A percentile compares a stretch with the other conserved stretches of the same genome.
These are phyloP conservation scores for Sutorius eximius DNA, from an alignment of 1,284 basidiomycete species.

Conservation along the genomic window DNA sequence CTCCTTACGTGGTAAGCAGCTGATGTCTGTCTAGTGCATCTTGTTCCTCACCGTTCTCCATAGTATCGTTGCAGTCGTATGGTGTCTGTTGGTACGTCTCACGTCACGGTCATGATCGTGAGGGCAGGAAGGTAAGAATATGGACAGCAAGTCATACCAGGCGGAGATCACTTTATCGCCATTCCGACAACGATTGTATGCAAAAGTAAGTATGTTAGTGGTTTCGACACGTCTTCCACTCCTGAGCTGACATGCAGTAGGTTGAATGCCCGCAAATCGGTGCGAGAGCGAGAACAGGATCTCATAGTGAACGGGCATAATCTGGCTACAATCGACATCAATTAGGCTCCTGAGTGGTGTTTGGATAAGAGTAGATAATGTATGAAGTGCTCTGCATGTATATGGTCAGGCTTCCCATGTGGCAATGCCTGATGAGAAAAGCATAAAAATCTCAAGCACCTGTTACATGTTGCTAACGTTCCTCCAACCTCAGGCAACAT, in stretches of 20 bases:
- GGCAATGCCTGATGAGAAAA: too few species aligned
- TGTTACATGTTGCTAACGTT: background rate
- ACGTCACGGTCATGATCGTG: background rate
- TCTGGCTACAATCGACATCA: constrained; percentile 12
- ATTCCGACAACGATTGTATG: constrained; percentile 2
- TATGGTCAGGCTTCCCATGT: too few species aligned
- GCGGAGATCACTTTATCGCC: background rate
- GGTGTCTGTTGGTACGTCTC: constrained; percentile 14
- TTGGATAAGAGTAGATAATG: too few species aligned
- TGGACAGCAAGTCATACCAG: constrained; percentile 2
- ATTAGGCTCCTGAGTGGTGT: background rate
- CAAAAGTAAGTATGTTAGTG: constrained; percentile 15
- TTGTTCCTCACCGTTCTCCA: background rate
- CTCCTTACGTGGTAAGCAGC: constrained; percentile 18
- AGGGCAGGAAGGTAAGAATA: background rate
- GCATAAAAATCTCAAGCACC: background rate
- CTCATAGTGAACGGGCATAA: background rate
- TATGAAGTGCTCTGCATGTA: too few species aligned
- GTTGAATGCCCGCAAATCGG: constrained; percentile 13
- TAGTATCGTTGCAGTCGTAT: constrained; percentile 12
- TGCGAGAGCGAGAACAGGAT: constrained; percentile 13
- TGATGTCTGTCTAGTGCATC: background rate
- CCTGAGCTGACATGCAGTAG: constrained; percentile 3
- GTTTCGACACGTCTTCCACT: too few species aligned
- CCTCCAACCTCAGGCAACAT: constrained; percentile 1